Conservation (phyloP, 2,329 filamentous ascomycete species). For the Aureobasidium vineae region DNA sequence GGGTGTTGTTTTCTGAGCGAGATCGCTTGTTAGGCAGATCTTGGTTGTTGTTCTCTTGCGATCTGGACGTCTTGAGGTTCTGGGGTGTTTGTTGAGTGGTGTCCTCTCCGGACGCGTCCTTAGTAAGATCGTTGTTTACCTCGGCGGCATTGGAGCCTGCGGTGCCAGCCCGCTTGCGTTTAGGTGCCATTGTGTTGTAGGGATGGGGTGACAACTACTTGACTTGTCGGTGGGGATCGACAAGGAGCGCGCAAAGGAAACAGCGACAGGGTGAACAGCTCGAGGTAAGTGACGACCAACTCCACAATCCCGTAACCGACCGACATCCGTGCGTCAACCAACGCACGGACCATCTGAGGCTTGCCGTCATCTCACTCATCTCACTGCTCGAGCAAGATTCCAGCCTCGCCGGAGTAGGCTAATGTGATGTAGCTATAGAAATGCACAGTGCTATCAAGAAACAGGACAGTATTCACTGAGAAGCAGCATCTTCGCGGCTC, state of each 20-base stretch:
- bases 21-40: constrained; percentile 72
- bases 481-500: no score
- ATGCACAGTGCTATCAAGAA: no score
- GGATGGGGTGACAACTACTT: constrained; percentile 3
- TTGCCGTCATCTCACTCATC: not conserved
- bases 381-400: no score
- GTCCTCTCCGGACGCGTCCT: constrained; percentile 77
- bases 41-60: constrained; percentile 29
- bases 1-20: constrained; percentile 52
- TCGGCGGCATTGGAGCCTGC: constrained; percentile 45
- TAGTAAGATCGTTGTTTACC: constrained; percentile 52
- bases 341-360: not conserved
- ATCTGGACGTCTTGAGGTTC: constrained; percentile 55
- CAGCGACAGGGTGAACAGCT: not conserved
- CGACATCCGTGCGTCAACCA: not conserved
- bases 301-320: not conserved
- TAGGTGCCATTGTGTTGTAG: constrained; percentile 47
- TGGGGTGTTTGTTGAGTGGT: constrained; percentile 67
- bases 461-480: no score
- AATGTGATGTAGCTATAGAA: no score
- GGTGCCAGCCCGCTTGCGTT: constrained; percentile 75
- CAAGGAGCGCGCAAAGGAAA: not conserved
- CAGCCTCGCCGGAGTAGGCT: no score
- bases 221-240: not conserved
- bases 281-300: constrained; percentile 6